Conservation (phyloP, 2,329 filamentous ascomycete genomes). For the Madurella fahalii region DNA sequence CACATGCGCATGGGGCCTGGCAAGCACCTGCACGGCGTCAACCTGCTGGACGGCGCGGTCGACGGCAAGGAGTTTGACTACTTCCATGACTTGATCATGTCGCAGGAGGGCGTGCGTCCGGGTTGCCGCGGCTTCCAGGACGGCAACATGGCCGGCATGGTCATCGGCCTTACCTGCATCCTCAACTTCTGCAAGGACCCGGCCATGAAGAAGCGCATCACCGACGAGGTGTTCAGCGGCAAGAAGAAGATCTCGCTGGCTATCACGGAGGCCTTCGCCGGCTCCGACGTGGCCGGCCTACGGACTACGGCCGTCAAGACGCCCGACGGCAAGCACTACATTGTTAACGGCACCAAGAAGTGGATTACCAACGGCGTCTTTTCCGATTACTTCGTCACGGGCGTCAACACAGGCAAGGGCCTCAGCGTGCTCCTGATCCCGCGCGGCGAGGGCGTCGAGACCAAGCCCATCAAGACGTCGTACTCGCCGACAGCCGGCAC, state of each 20-base stretch:
- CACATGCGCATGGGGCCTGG: conserved; percentile 83
- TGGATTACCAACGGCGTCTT: conserved; percentile 83
- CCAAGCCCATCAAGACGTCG: conserved; percentile 72
- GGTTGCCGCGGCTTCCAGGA: conserved; percentile 80
- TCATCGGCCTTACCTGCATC: conserved; percentile 74
- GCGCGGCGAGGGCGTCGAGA: conserved; percentile 70
- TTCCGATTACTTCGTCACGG: conserved; percentile 78
- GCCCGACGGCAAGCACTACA: conserved; percentile 68
- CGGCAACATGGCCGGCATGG: conserved; percentile 83
- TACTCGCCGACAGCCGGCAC: conserved; percentile 79
- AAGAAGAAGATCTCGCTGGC: conserved; percentile 86
- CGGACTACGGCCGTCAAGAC: conserved; percentile 76
- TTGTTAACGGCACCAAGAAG: conserved; percentile 73
- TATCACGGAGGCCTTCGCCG: conserved; percentile 85
- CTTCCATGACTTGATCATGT: conserved; percentile 75
- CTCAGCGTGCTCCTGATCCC: conserved; percentile 74
- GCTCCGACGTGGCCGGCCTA: conserved; percentile 74
- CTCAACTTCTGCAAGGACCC: conserved; percentile 72
- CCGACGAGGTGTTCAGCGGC: conserved; percentile 69
- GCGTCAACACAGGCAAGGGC: conserved; percentile 73
- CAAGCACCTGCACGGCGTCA: conserved; percentile 70
- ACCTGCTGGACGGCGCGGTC: conserved; percentile 64
- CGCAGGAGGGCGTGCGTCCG: conserved; percentile 67
- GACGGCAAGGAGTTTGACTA: conserved; percentile 81
- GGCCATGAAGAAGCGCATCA: conserved; percentile 61